phyloP scores from a whole-genome alignment of 257 asterid species.

The Cordia subcordata region DNA sequence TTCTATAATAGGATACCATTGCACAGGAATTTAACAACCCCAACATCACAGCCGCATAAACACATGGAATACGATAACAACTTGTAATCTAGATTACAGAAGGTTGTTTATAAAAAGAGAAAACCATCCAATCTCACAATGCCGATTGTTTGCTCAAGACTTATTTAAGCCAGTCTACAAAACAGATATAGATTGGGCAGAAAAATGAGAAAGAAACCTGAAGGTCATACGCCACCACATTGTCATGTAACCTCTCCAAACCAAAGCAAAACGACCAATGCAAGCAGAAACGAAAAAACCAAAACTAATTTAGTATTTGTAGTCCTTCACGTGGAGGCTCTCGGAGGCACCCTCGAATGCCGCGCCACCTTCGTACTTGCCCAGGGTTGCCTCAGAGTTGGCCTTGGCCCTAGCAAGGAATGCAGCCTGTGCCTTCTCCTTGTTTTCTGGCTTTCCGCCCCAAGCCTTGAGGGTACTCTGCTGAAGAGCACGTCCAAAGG shows the following conservation, averaged over 20 bases:
- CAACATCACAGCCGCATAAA: too few relatives aligned
- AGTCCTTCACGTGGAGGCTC: constrained; percentile 87
- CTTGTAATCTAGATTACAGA: too few relatives aligned
- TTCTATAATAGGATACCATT: too few relatives aligned
- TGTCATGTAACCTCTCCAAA: constrained; percentile 9
- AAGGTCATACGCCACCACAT: constrained; percentile 1
- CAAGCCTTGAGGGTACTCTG: constrained; percentile 93
- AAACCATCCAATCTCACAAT: background rate
- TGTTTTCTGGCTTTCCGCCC: constrained; percentile 76
- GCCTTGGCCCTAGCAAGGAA: constrained; percentile 75
- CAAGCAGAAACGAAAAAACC: constrained; percentile 6
- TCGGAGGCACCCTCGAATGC: constrained; percentile 73
- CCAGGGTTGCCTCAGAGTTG: constrained; percentile 86
- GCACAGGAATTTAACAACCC: too few relatives aligned
- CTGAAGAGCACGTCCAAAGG: constrained; percentile 94
- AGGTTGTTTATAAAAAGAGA: too few relatives aligned
- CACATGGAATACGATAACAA: too few relatives aligned
- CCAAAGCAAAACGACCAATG: constrained; percentile 2
- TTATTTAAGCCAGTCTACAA: background rate
- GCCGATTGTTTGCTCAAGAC: background rate
- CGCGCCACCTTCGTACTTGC: constrained; percentile 53
- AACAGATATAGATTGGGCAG: background rate
- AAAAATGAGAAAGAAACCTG: constrained; percentile 3
- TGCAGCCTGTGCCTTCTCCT: constrained; percentile 68
- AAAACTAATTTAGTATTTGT: constrained; percentile 51